Percentiles rank a stretch among this genome's conserved stretches.
Conservation (phyloP, 805 yeast genomes). For the Vanderwaltozyma tropicalis region DNA sequence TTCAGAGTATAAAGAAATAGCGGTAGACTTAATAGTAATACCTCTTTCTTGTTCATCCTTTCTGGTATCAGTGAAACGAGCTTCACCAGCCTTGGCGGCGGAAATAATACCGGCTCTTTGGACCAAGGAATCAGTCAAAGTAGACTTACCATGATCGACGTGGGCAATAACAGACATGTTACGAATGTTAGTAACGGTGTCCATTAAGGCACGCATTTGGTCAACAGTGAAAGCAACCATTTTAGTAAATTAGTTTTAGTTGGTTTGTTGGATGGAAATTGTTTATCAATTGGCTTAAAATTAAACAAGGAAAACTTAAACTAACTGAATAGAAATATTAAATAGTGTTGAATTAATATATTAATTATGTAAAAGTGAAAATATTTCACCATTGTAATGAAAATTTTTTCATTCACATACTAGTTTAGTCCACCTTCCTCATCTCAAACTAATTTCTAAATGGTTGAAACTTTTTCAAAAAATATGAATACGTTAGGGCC, state of each 20-base stretch:
- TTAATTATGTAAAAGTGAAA: too few species aligned
- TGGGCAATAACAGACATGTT: constrained; percentile 99
- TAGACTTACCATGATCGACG: constrained; percentile 99
- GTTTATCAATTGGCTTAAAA: neutral
- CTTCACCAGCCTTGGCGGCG: constrained; percentile 99
- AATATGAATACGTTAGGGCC: too few species aligned
- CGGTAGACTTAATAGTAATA: constrained; percentile 97
- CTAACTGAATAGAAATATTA: neutral
- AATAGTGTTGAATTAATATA: too few species aligned
- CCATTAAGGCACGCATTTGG: constrained; percentile 98
- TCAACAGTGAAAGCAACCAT: constrained; percentile 47
- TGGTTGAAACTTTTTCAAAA: neutral
- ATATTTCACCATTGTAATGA: too few species aligned
- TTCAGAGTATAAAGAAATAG: constrained; percentile 88
- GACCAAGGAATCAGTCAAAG: constrained; percentile 96
- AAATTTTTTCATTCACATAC: neutral
- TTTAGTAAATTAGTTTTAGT: constrained; percentile 3
- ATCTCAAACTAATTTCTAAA: neutral
- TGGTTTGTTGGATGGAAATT: constrained; percentile 4
- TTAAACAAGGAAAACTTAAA: neutral
- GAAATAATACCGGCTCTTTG: constrained; percentile 99
- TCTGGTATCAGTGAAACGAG: constrained; percentile 99
- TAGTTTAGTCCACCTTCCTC: neutral
- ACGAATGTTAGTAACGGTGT: constrained; percentile 98
- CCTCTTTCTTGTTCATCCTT: constrained; percentile 99